These are phyloP conservation scores for Leptographium galeiforme DNA, from an alignment of 2,329 filamentous ascomycete genomes.

Conservation along the genomic window DNA sequence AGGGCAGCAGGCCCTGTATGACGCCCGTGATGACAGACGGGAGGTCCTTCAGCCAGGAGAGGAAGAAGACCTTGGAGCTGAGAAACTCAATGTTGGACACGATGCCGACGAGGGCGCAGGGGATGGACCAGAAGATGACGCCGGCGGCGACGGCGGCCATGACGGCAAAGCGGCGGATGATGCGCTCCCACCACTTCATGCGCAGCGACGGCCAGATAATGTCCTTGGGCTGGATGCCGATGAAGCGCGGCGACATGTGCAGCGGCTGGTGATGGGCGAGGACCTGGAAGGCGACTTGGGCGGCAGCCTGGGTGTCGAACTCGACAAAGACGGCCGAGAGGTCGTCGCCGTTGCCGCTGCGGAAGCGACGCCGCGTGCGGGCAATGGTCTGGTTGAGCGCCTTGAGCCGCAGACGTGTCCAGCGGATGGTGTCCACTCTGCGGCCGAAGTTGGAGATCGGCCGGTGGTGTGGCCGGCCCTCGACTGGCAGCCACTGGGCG, in stretches of 20 bases:
- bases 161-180: slow-evolving; percentile 53
- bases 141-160: slow-evolving; percentile 54
- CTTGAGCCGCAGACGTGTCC: slow-evolving; percentile 54
- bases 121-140: slow-evolving; percentile 75
- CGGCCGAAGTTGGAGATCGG: slow-evolving; percentile 50
- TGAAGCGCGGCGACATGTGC: slow-evolving; percentile 74
- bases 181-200: slow-evolving; percentile 57
- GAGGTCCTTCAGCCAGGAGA: slow-evolving; percentile 60
- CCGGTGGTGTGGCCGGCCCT: slow-evolving; percentile 58
- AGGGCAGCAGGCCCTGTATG: slow-evolving; percentile 70
- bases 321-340: slow-evolving; percentile 82
- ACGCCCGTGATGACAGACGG: slow-evolving; percentile 60
- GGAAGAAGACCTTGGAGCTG: slow-evolving; percentile 48
- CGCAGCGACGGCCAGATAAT: slow-evolving; percentile 74
- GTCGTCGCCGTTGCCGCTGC: slow-evolving; percentile 47
- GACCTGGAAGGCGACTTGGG: slow-evolving; percentile 73
- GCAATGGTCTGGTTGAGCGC: slow-evolving; percentile 22
- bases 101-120: slow-evolving; percentile 65
- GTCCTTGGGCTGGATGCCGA: slow-evolving; percentile 67
- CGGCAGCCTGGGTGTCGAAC: slow-evolving; percentile 68
- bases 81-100: slow-evolving; percentile 75
- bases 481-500: slow-evolving; percentile 51
- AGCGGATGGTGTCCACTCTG: slow-evolving; percentile 83
- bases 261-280: slow-evolving; percentile 69
- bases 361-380: slow-evolving; percentile 42